Evolutionary conservation across 75 land plant species (phyloP), one percentile per base, ranked within the genome.

Genomic region (Adiantum capillusveneris): DNA sequence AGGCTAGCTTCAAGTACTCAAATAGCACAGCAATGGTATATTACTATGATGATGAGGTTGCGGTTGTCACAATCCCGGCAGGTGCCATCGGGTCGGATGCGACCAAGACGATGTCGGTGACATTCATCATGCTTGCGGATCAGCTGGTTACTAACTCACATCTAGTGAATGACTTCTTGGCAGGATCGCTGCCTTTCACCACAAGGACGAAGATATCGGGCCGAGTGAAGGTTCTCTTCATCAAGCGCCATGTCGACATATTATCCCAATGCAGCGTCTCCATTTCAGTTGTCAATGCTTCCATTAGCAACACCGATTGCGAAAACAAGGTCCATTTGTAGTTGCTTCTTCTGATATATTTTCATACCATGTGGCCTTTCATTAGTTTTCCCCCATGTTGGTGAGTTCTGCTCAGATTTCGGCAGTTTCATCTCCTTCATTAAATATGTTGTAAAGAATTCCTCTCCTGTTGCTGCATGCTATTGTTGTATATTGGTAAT

Each of bases 1-100:
- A 42, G 16, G 63, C 63, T 1, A 61, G 63, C 25, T 11, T 61
- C 25, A 43, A 44, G 26, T 61, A 61, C 63, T 1, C 48, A 1
- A n/a, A 61, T 1, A 43, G 29, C 63, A 61, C 63, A 34, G 1
- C 31, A 7, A 16, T 34, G 5, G 22, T 36, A 17, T 18, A 17
- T 21, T 59, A 59, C 61, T 39, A 41, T 17, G 61, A 39, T 1
- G 44, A 41, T 9, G 61, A 59, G 41, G 44, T 59, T 7, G 61
- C 41, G 12, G 1, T 17, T 6, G 41, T 39, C 7, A 1, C 20
- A 12, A 36, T 59, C 2, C 44, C 61, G 1, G 61, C 61, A 37
- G 61, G 61, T 11, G 2, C 29, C 16, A 48, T 31, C 61, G n/a
- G 61, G 31, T 36, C 37, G 37, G 37, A 34, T 9, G 3, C 37